Evolutionary conservation across 1,284 basidiomycete species (phyloP), one percentile per base, ranked within the genome.

Genomic region (Pascua guehoae): DNA sequence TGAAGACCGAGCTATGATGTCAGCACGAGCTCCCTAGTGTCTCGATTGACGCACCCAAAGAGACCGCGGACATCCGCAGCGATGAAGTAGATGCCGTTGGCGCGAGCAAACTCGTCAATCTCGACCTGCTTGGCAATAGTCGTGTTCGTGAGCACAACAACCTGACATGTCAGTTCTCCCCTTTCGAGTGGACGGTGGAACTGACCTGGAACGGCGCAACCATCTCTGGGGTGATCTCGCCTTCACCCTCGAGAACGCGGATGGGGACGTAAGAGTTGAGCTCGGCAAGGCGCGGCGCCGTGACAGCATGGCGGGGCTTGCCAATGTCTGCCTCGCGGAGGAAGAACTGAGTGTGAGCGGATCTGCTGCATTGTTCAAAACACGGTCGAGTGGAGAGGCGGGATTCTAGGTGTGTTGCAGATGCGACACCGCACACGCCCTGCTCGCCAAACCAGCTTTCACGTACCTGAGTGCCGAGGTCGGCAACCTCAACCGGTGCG

Each of bases 221-320:
- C 71, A 89, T 80, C 62, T 93, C 88, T 32, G 88, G 80, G 0
- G 85, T 85, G 65, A 96, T 91, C 84, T 37, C 90, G 84, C 54
- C 85, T 68, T 59, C 79, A 71, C 55, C 90, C 87, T 64, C 84
- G 83, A 58, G 91, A 80, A 77, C 88, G 82, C 88, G 86, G 57
- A 98, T 88, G 48, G 95, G 96, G 3, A 98, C 95, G 74, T 99
- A 99, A 14, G 89, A 84, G 74, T 99, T 99, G 58, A 99, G 82
- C 77, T 98, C 96, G 38, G 94, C 87, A 49, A 99, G 81, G 55
- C 96, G 86, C n/a, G 91, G 86, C 49, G 88, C 84, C 15, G 92
- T 91, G 15, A 88, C 92, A 54, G 86, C 83, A 54, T 91, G 96
- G 63, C 96, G 84, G 36, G 91, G 82, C 71, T 89, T 88, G 58